A percentile compares a stretch with the other conserved stretches of the same genome.
phyloP scores from a whole-genome alignment of 306 rosid genomes.

The Malus asiatica region DNA sequence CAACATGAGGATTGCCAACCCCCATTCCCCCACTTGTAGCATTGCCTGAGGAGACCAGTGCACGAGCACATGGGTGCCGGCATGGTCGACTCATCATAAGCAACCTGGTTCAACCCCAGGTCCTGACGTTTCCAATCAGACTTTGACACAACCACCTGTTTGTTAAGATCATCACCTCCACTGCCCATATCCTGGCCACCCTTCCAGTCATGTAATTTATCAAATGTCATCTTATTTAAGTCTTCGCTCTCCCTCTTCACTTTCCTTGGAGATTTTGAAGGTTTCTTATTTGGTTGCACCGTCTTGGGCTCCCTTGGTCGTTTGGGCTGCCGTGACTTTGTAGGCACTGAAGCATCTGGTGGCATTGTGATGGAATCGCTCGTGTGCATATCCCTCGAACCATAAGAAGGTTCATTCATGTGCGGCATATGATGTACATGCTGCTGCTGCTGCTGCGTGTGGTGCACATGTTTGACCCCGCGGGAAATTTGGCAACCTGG shows the following conservation, averaged over 20 bases:
- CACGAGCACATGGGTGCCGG: conserved; percentile 93
- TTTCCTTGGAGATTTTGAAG: conserved; percentile 55
- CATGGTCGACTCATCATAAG: conserved; percentile 90
- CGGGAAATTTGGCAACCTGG: conserved; percentile 98
- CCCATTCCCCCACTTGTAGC: conserved; percentile 99
- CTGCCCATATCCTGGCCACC: conserved; percentile 47
- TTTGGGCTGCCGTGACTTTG: conserved; percentile 62
- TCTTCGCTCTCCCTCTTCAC: conserved; percentile 75
- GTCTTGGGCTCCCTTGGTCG: conserved; percentile 66
- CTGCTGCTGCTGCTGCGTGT: conserved; percentile 73
- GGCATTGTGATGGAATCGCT: conserved; percentile 45
- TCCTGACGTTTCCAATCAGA: conserved; percentile 94
- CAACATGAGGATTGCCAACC: conserved; percentile 99
- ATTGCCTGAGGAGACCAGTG: conserved; percentile 74
- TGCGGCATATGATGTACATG: conserved; percentile 55
- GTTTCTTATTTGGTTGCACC: conserved; percentile 55
- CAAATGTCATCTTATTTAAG: conserved; percentile 60
- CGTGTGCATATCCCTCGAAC: conserved; percentile 56
- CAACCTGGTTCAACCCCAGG: conserved; percentile 84
- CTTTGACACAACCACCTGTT: conserved; percentile 59
- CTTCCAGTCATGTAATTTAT: conserved; percentile 74
- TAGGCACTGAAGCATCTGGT: conserved; percentile 42
- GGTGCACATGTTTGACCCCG: conserved; percentile 92
- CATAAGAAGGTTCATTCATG: conserved; percentile 58
- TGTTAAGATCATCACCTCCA: conserved; percentile 70